A percentile compares a stretch with the other conserved stretches of the same genome.
Evolutionary conservation across 768 basidiomycete species (phyloP).

Genomic region (Zangia roseola): DNA sequence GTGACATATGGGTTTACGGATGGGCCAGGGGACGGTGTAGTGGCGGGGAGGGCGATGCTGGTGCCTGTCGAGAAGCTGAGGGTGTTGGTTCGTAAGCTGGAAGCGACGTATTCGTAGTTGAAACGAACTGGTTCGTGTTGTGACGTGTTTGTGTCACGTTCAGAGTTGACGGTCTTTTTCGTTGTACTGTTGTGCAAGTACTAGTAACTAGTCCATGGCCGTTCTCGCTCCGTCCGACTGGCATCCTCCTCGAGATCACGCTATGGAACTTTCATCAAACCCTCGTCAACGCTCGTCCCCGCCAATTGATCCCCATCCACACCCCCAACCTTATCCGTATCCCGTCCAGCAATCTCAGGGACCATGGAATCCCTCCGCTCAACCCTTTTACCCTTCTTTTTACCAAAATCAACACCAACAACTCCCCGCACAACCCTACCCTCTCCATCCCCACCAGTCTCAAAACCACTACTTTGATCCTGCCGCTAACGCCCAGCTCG

Average conservation of each 20-base stretch:
- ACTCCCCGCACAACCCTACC: slow-evolving; percentile 47
- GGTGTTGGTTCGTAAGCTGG: slow-evolving; percentile 40
- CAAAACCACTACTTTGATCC: slow-evolving; percentile 74
- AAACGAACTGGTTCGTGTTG: slow-evolving; percentile 7
- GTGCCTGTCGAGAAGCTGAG: slow-evolving; percentile 45
- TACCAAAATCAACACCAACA: slow-evolving; percentile 72
- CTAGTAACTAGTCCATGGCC: slow-evolving; percentile 54
- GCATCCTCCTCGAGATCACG: slow-evolving; percentile 61
- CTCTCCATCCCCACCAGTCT: slow-evolving; percentile 39
- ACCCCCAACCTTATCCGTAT: slow-evolving; percentile 53
- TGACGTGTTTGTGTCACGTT: slow-evolving; percentile 14
- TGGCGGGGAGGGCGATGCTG: slow-evolving; percentile 64
- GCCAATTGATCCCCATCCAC: slow-evolving; percentile 47
- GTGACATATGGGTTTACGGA: slow-evolving; percentile 48
- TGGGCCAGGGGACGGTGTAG: slow-evolving; percentile 53
- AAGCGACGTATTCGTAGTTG: slow-evolving; percentile 39
- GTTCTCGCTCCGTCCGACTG: slow-evolving; percentile 78
- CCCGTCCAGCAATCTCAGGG: slow-evolving; percentile 70
- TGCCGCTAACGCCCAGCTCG: slow-evolving; percentile 68
- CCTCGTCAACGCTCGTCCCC: slow-evolving; percentile 63
- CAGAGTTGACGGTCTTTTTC: too few relatives aligned
- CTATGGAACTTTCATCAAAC: slow-evolving; percentile 56
- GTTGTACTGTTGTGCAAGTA: too few relatives aligned
- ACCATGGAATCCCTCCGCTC: slow-evolving; percentile 66
- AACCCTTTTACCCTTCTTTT: slow-evolving; percentile 76